Base-by-base conservation (phyloP, 176 grass and related monocot genomes). In the Aegilops longissima region DNA sequence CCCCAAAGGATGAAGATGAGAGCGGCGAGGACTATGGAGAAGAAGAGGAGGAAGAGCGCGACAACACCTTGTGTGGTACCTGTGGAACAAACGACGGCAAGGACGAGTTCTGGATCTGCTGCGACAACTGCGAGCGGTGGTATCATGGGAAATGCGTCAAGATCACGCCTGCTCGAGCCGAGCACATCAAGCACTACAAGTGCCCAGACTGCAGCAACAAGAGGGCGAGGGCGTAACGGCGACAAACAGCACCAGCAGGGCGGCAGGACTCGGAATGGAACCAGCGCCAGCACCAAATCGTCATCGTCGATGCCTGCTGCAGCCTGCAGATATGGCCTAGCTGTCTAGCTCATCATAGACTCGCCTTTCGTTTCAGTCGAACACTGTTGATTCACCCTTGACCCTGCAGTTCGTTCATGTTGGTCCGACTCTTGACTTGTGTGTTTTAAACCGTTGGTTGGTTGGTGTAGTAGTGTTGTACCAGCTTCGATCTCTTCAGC, bases 101-200 rank as follows among this genome's bases (percentile, higher is more conserved):
- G 27, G 93, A 98, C 6, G 96, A 98, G 75, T 98, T 98, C 62
- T 98, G 93, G 96, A 98, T 98, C 66, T 96, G 93, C 82, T 98
- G 96, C 5, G 93, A 95, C 66, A 71, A 87, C 8, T 98, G 96
- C 7, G 93, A 98, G 85, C 90, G 88, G 63, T 98, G 93, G 96
- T 98, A 95, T 82, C 96, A 98, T 83, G 96, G 96, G 5, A 93
- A 93, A 66, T 98, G 96, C 9, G 96, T 98, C 58, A 98, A 90
- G 88, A 92, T 98, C 72, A 95, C 96, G 2, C 93, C 96, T 39
- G 96, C 96, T 42, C 83, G 92, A 70, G 93, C 93, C 0, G 96
- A 98, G 86, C 96, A 98, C 66, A 98, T 98, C 79, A 98, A 96
- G 88, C 96, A 95, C 66, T 98, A 98, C 88, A 98, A 94, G 33